A percentile compares a stretch with the other conserved stretches of the same genome.
phyloP scores from a whole-genome alignment of 192 early-diverging fungal genomes.

The Coemansia sp. region DNA sequence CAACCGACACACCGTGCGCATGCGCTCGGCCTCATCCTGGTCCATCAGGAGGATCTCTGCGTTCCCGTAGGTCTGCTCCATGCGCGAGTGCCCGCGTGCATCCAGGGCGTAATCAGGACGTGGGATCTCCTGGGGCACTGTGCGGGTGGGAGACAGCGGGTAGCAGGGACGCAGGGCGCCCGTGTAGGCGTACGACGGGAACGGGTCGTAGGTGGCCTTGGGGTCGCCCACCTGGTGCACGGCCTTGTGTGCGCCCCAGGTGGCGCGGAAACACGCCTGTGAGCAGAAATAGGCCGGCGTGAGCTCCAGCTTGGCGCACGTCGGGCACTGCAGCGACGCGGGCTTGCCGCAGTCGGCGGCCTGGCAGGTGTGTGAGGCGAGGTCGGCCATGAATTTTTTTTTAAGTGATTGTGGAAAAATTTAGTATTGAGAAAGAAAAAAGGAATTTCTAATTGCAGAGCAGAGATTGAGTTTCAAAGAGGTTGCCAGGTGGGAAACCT shows the following conservation, averaged over 20 bases:
- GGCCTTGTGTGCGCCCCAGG: conserved; percentile 58
- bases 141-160: conserved; percentile 66
- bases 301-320: conserved; percentile 67
- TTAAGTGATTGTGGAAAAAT: background rate
- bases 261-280: conserved; percentile 72
- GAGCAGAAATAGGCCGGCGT: conserved; percentile 73
- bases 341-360: conserved; percentile 60
- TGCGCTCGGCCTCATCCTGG: conserved; percentile 69
- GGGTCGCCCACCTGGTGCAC: conserved; percentile 24
- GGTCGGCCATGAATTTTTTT: conserved; percentile 1
- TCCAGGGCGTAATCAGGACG: conserved; percentile 69
- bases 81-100: conserved; percentile 64
- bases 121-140: conserved; percentile 63
- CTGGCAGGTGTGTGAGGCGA: conserved; percentile 30
- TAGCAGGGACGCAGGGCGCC: conserved; percentile 71
- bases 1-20: conserved; percentile 78
- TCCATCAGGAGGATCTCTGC: conserved; percentile 69
- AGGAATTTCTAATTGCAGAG: background rate
- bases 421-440: background rate
- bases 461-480: too few species aligned
- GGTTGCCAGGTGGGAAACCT: too few species aligned
- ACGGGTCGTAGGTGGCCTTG: conserved; percentile 57
- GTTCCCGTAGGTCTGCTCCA: conserved; percentile 72
- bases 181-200: conserved; percentile 60
- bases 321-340: conserved; percentile 77